Evolutionary conservation across 1,139 yeast species (phyloP).

Genomic region (Hyphopichia pseudoburtonii): DNA sequence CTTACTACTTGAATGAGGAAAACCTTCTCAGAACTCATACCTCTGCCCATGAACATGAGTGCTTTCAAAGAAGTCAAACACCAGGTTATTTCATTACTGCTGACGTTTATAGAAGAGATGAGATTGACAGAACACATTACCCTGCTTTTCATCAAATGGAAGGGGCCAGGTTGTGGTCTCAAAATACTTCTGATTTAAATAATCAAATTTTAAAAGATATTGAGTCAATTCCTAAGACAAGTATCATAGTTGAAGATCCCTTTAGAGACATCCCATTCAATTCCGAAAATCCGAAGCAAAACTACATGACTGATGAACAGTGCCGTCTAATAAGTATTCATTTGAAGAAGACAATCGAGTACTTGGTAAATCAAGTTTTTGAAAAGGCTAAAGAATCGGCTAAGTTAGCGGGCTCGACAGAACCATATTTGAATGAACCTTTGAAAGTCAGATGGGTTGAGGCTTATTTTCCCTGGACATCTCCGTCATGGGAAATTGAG

Average conservation of each 20-base stretch:
- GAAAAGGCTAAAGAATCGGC: conserved; percentile 72
- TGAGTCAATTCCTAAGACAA: conserved; percentile 64
- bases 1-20: conserved; percentile 78
- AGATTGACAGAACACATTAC: conserved; percentile 92
- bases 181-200: conserved; percentile 41
- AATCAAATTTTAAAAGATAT: conserved; percentile 54
- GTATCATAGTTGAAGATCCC: conserved; percentile 79
- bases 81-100: conserved; percentile 94
- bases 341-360: conserved; percentile 81
- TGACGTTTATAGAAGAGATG: conserved; percentile 94
- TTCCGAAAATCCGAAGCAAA: conserved; percentile 75
- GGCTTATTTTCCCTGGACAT: conserved; percentile 97
- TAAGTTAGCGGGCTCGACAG: conserved; percentile 60
- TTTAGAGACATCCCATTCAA: conserved; percentile 45
- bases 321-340: conserved; percentile 71
- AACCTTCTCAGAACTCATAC: conserved; percentile 87
- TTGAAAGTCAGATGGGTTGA: conserved; percentile 92
- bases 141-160: conserved; percentile 99
- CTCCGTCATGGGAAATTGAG: conserved; percentile 98
- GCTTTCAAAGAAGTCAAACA: conserved; percentile 64
- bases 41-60: conserved; percentile 91
- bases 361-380: conserved; percentile 80
- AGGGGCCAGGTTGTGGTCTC: conserved; percentile 87
- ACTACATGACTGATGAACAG: conserved; percentile 67
- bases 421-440: conserved; percentile 68